Percentiles rank a stretch among this genome's conserved stretches.
Evolutionary conservation across 306 rosid genomes (phyloP).

Genomic region (Leucaena leucocephala): DNA sequence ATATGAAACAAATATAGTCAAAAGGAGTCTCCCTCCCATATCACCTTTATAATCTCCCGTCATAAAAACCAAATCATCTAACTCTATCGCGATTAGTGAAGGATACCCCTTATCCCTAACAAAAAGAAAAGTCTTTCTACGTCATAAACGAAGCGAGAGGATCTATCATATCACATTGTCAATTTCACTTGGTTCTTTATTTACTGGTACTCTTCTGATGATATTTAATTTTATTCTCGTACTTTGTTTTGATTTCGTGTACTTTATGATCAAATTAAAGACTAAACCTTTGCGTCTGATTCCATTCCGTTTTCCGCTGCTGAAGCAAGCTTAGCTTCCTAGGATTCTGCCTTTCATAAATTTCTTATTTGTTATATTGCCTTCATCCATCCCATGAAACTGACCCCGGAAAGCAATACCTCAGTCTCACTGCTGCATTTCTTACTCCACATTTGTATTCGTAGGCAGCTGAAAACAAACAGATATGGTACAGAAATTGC

Average conservation of each 20-base stretch:
- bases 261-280: slow-evolving; percentile 1
- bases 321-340: slow-evolving; percentile 1
- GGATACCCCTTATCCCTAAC: too few species aligned
- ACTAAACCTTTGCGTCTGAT: neutral
- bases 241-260: slow-evolving; percentile 7
- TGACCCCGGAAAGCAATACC: neutral
- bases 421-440: neutral
- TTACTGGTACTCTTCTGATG: neutral
- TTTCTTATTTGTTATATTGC: neutral
- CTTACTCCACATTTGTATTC: neutral
- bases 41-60: neutral
- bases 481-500: too few species aligned
- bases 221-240: slow-evolving; percentile 15
- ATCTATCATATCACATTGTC: neutral
- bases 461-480: neutral
- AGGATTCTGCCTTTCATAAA: slow-evolving; percentile 1
- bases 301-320: slow-evolving; percentile 1
- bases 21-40: too few species aligned
- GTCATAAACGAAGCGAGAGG: neutral
- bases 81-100: too few species aligned
- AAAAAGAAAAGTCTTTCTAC: too few species aligned
- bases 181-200: neutral
- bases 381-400: neutral
- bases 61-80: neutral
- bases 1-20: too few species aligned